Conservation (phyloP, 2,329 filamentous ascomycete genomes). For the Grosmannia huntii region DNA sequence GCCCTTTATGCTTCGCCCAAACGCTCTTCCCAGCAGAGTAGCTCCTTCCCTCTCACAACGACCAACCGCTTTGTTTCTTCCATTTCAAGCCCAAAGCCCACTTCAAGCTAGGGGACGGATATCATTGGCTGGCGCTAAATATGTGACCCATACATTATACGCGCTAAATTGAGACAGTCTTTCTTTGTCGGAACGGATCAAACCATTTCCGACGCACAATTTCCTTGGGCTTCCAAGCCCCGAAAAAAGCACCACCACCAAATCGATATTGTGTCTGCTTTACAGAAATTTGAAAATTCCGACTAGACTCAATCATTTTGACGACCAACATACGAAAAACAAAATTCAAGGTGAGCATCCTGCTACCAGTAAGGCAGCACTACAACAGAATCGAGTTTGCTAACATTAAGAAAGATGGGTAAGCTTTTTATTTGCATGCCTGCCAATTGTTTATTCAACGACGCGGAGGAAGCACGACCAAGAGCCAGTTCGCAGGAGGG, state of each 20-base stretch:
- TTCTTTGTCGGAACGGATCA: constrained; percentile 4
- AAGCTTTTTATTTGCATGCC: neutral
- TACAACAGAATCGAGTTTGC: constrained; percentile 13
- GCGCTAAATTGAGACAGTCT: neutral
- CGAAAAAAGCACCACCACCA: constrained; percentile 4
- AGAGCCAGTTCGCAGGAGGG: neutral
- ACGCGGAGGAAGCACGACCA: neutral
- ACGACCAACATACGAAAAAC: constrained; percentile 13
- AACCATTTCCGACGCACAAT: constrained; percentile 11
- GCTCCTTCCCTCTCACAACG: neutral
- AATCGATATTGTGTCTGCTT: neutral
- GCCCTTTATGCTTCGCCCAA: neutral
- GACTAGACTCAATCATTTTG: constrained; percentile 10
- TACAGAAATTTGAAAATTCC: constrained; percentile 8
- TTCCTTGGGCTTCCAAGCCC: constrained; percentile 6
- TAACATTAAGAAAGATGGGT: constrained; percentile 21
- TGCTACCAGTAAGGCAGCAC: constrained; percentile 5
- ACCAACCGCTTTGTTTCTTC: neutral
- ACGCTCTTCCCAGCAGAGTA: neutral
- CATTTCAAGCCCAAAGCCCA: neutral
- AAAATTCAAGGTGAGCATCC: constrained; percentile 14
- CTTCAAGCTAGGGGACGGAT: neutral
- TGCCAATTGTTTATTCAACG: neutral
- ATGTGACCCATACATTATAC: neutral
- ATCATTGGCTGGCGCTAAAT: neutral